Base-by-base conservation (phyloP, 2,329 filamentous ascomycete species). In the Cladosporium sp. region DNA sequence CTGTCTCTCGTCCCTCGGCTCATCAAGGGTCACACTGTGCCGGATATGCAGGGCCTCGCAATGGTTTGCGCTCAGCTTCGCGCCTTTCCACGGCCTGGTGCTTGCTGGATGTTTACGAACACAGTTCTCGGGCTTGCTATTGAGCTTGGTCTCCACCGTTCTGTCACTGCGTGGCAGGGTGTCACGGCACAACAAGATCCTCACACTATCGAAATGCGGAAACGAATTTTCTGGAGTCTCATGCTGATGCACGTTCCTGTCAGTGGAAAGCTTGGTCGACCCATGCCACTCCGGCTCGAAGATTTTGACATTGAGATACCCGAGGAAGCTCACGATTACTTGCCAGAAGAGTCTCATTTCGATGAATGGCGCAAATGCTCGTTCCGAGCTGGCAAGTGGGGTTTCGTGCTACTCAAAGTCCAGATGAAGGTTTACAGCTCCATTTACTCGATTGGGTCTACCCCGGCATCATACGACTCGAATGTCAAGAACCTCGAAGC, bases 231-330 rank as follows among this genome's bases (percentile, higher is more conserved):
- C 74, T 94, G 87, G 85, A 76, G 76, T 5, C 75, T 91, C 9
- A 69, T 90, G 35, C 73, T 78, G 4, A 74, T 90, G 12, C 77
- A 82, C 53, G 75, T 86, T 8, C 81, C 80, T n/a, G 72, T 92
- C 8, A 82, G 82, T 57, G 86, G 86, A 16, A 87, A 86, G 51
- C 79, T 91, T 30, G 88, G 88, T 15, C 77, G 84, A 13, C 88
- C 88, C 1, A 86, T 93, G 78, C 80, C 84, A 1, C 78, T 93
- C 41, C 78, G 81, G 9, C 71, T 83, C 3, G 82, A 87, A 45
- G 87, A 93, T 55, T 85, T 90, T 57, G 88, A 94, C 59, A 80
- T 87, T 30, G 87, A 89, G 54, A 79, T 89, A 41, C 88, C 88
- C 1, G 78, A 86, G 51, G 71, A 82, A 4, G 76, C 91, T 27